Evolutionary conservation across 345 rosid genomes (phyloP).

Genomic region (Eutrema japonicum): DNA sequence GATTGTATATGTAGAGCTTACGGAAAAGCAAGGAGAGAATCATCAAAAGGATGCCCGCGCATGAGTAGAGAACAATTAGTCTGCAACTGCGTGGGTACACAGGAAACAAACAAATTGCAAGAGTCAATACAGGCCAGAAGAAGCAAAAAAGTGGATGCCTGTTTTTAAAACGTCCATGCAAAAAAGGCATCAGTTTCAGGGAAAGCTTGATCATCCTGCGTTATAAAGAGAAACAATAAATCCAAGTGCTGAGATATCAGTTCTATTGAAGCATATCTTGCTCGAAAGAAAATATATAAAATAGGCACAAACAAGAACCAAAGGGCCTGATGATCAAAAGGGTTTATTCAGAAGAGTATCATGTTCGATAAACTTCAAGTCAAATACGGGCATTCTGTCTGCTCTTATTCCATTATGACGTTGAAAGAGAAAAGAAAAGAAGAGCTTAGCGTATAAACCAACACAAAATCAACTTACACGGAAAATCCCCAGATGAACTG

Average conservation of each 20-base stretch:
- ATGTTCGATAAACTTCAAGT: background rate
- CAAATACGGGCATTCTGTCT: background rate
- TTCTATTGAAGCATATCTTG: slow-evolving; percentile 1
- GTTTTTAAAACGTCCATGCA: slow-evolving; percentile 94
- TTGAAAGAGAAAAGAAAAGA: too few relatives aligned
- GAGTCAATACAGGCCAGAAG: slow-evolving; percentile 96
- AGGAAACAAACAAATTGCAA: slow-evolving; percentile 95
- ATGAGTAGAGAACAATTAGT: slow-evolving; percentile 82
- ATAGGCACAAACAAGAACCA: slow-evolving; percentile 1
- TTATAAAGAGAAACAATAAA: background rate
- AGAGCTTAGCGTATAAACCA: slow-evolving; percentile 9
- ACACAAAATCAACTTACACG: too few relatives aligned
- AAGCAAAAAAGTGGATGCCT: slow-evolving; percentile 83
- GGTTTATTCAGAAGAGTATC: too few relatives aligned
- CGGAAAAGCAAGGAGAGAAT: slow-evolving; percentile 79
- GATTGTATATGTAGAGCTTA: slow-evolving; percentile 44
- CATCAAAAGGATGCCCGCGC: slow-evolving; percentile 82
- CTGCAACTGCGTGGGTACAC: slow-evolving; percentile 95
- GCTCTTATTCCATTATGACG: background rate
- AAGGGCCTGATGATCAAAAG: slow-evolving; percentile 6
- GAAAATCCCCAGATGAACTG: too few relatives aligned
- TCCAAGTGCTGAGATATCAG: background rate
- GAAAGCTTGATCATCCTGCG: slow-evolving; percentile 93
- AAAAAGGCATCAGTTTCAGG: slow-evolving; percentile 92
- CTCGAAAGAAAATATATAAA: background rate